Conservation (phyloP, 2,329 filamentous ascomycete species). For the Aspergillus glaucus region DNA sequence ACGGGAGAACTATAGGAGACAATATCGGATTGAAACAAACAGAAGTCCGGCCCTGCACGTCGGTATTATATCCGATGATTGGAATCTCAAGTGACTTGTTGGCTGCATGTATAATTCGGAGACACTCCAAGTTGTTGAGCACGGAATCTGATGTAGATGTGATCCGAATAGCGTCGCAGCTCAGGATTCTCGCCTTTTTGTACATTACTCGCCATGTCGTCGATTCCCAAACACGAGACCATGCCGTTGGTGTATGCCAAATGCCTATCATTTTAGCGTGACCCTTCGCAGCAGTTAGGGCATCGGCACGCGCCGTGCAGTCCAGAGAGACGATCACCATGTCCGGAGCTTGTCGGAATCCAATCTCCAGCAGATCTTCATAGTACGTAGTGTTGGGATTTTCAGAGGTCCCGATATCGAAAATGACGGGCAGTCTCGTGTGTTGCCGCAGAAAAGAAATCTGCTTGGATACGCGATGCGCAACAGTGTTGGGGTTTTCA, state of each 20-base stretch:
- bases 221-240: neutral
- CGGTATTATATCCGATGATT: slow-evolving; percentile 17
- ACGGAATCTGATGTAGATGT: slow-evolving; percentile 3
- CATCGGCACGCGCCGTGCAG: too few relatives aligned
- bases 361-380: slow-evolving; percentile 3
- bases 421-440: slow-evolving; percentile 13
- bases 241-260: slow-evolving; percentile 1
- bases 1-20: slow-evolving; percentile 12
- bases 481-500: neutral
- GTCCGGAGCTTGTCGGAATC: slow-evolving; percentile 11
- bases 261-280: slow-evolving; percentile 7
- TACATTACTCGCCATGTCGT: too few relatives aligned
- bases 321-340: neutral
- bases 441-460: slow-evolving; percentile 11
- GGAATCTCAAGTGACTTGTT: slow-evolving; percentile 3
- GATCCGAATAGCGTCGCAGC: slow-evolving; percentile 11
- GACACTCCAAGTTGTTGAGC: slow-evolving; percentile 8
- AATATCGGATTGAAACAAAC: slow-evolving; percentile 17
- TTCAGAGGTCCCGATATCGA: slow-evolving; percentile 6
- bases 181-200: neutral
- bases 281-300: slow-evolving; percentile 6
- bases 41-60: slow-evolving; percentile 12
- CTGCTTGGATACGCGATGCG: slow-evolving; percentile 4
- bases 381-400: neutral
- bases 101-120: slow-evolving; percentile 5